Evolutionary conservation across 2,329 filamentous ascomycete species (phyloP).

Genomic region (Phyllosticta paracitricarpa): DNA sequence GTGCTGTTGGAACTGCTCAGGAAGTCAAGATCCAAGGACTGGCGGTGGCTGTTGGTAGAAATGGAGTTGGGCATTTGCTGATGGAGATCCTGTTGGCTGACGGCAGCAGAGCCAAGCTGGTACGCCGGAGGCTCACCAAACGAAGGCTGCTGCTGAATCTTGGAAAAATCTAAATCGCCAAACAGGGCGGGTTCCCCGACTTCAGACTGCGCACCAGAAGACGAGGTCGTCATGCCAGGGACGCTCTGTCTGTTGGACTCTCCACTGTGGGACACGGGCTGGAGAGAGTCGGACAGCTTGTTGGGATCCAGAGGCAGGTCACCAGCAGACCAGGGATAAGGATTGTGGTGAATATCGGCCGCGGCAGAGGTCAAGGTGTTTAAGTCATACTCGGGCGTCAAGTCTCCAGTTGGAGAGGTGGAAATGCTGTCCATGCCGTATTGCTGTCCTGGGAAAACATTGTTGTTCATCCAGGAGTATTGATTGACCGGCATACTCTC

Average conservation of each 20-base stretch:
- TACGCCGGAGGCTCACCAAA: constrained; percentile 19
- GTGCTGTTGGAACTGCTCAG: constrained; percentile 14
- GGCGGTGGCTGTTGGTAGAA: constrained; percentile 16
- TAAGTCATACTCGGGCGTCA: constrained; percentile 25
- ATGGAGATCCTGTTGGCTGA: constrained; percentile 16
- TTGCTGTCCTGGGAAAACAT: constrained; percentile 18
- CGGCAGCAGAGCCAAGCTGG: constrained; percentile 18
- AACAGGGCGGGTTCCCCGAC: constrained; percentile 26
- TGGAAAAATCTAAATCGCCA: constrained; percentile 24
- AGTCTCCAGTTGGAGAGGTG: constrained; percentile 30
- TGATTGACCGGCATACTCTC: constrained; percentile 25
- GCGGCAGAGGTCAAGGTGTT: constrained; percentile 25
- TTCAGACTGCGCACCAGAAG: constrained; percentile 30
- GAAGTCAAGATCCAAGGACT: constrained; percentile 22
- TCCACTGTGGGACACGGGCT: constrained; percentile 31
- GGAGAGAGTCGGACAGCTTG: constrained; percentile 25
- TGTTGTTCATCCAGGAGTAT: constrained; percentile 13
- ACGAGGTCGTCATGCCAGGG: constrained; percentile 30
- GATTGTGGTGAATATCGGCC: constrained; percentile 4
- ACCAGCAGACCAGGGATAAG: constrained; percentile 28
- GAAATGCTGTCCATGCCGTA: constrained; percentile 27
- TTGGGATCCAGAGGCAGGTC: constrained; percentile 31
- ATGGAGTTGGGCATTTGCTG: constrained; percentile 18
- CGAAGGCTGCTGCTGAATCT: constrained; percentile 18
- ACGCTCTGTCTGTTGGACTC: constrained; percentile 29